Percentiles rank a stretch among this genome's conserved stretches.
phyloP scores from a whole-genome alignment of 2,329 filamentous ascomycete genomes.

The Phoma sp. region DNA sequence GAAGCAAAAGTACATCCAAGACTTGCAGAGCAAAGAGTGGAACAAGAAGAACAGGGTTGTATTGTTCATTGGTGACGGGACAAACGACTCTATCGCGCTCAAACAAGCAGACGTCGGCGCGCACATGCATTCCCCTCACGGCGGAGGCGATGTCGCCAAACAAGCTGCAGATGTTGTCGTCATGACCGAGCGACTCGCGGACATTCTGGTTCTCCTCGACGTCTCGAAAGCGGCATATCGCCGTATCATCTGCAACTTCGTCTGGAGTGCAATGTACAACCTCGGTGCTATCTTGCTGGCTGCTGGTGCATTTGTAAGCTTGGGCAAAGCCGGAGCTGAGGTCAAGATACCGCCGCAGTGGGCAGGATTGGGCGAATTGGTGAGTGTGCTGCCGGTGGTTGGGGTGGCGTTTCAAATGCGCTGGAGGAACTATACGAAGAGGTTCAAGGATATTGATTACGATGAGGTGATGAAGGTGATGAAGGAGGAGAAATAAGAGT shows the following conservation, averaged over 20 bases:
- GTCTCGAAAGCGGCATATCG: constrained; percentile 54
- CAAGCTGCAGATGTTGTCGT: constrained; percentile 74
- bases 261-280: constrained; percentile 76
- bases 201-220: constrained; percentile 66
- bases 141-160: constrained; percentile 66
- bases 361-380: constrained; percentile 75
- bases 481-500: background rate
- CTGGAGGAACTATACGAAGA: constrained; percentile 41
- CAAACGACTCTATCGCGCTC: constrained; percentile 78
- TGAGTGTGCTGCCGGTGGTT: constrained; percentile 76
- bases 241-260: constrained; percentile 69
- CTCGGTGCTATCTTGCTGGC: constrained; percentile 71
- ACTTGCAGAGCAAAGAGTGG: constrained; percentile 29
- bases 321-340: background rate
- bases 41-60: constrained; percentile 51
- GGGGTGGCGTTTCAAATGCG: constrained; percentile 61
- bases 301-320: constrained; percentile 61
- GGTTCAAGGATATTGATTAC: constrained; percentile 9
- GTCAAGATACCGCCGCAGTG: constrained; percentile 67
- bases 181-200: constrained; percentile 62
- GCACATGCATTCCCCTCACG: constrained; percentile 64
- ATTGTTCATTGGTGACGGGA: constrained; percentile 79
- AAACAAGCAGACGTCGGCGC: constrained; percentile 75
- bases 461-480: background rate
- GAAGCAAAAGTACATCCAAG: constrained; percentile 62